Conservation (phyloP, 441 rosid genomes). For the Populus tomentosa region DNA sequence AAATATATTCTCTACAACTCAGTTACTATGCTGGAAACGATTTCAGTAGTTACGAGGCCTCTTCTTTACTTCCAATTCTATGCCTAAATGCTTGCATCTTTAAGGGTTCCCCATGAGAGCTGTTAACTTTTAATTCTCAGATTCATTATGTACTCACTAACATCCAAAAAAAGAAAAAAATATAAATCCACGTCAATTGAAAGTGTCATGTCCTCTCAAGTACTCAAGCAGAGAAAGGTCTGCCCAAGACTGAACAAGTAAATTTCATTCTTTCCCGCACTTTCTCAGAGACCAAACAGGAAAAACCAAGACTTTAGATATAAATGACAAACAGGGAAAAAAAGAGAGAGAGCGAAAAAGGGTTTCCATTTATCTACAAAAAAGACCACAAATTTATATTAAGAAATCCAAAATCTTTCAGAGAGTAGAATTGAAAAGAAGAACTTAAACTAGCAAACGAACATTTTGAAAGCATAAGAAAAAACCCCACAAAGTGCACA, state of each 20-base stretch:
- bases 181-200: background rate
- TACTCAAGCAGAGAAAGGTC: background rate
- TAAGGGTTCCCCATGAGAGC: background rate
- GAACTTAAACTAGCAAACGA: constrained; percentile 1
- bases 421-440: background rate
- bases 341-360: background rate
- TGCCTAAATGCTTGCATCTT: background rate
- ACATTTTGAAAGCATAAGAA: background rate
- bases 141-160: background rate
- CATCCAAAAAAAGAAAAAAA: background rate
- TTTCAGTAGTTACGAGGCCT: background rate
- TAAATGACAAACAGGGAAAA: background rate
- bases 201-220: background rate
- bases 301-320: background rate
- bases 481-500: background rate
- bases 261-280: background rate
- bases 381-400: background rate
- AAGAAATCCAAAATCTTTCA: background rate
- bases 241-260: background rate
- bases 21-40: background rate
- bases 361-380: background rate
- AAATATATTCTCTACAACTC: background rate
- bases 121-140: background rate
- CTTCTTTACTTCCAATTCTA: background rate
- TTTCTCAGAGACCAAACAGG: background rate